Conservation (phyloP, 2,329 filamentous ascomycete genomes). For the Venturia oleaginea region DNA sequence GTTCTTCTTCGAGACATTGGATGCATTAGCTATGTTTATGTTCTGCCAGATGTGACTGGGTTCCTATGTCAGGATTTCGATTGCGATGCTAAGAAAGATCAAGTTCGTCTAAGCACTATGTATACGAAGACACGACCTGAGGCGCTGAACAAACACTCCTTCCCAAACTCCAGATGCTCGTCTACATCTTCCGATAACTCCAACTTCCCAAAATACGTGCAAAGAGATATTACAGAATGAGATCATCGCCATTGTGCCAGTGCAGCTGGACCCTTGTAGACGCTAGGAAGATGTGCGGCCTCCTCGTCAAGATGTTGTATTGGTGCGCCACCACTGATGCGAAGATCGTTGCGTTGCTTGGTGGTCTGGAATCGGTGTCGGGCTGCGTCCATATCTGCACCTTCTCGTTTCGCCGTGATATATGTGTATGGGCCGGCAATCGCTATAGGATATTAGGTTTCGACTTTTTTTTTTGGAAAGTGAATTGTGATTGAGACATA, state of each 20-base stretch:
- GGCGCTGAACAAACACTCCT: not conserved
- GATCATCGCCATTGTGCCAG: not conserved
- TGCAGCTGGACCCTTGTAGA: not conserved
- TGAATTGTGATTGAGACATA: not conserved
- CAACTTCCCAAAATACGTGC: not conserved
- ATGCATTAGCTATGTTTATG: no score
- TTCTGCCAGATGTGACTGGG: no score
- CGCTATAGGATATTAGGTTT: not conserved
- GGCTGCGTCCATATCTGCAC: not conserved
- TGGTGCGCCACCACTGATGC: constrained; percentile 1
- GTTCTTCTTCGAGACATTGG: no score
- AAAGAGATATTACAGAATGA: not conserved
- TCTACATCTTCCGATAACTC: not conserved
- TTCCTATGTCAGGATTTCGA: no score
- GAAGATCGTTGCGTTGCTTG: constrained; percentile 3
- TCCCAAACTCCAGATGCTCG: not conserved
- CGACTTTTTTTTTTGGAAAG: no score
- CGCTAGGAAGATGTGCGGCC: not conserved
- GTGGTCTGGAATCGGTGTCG: not conserved
- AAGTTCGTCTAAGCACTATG: not conserved
- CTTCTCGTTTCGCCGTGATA: not conserved
- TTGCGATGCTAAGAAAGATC: not conserved
- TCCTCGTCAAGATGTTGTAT: constrained; percentile 1
- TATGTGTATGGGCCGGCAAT: not conserved
- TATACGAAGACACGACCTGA: not conserved